phyloP scores from a whole-genome alignment of 805 yeast genomes.

The Dipodascopsis uninucleata region DNA sequence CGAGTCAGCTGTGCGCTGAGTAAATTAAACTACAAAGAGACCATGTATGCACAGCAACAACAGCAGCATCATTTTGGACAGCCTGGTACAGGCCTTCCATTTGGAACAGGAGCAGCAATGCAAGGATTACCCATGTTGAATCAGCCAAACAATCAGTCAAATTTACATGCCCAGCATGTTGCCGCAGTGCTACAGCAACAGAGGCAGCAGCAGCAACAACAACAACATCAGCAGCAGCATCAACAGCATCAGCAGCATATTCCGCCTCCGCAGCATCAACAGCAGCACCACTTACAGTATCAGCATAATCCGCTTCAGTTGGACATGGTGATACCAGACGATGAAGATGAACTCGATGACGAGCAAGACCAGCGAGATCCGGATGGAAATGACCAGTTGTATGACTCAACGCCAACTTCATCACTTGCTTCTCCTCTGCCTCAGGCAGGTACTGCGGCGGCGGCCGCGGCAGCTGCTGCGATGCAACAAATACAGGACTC shows the following conservation, averaged over 20 bases:
- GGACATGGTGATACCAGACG: constrained; percentile 15
- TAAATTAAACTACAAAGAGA: too few relatives aligned
- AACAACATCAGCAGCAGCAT: constrained; percentile 11
- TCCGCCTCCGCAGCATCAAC: constrained; percentile 4
- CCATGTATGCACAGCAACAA: constrained; percentile 23
- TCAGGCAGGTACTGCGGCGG: constrained; percentile 8
- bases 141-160: constrained; percentile 3
- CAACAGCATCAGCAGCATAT: not conserved
- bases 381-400: constrained; percentile 3
- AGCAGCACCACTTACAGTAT: constrained; percentile 8
- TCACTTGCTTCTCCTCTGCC: constrained; percentile 16
- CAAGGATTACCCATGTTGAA: constrained; percentile 13
- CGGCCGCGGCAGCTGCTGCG: constrained; percentile 1
- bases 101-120: constrained; percentile 11
- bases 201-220: constrained; percentile 5
- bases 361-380: constrained; percentile 7
- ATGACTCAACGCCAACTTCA: constrained; percentile 17
- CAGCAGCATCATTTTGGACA: constrained; percentile 23
- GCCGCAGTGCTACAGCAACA: constrained; percentile 13
- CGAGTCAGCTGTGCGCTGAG: too few relatives aligned
- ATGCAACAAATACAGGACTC: constrained; percentile 7
- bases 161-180: too few relatives aligned
- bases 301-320: constrained; percentile 12
- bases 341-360: constrained; percentile 17
- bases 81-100: constrained; percentile 16